Evolutionary conservation across 768 basidiomycete genomes (phyloP).

Genomic region (Albatrellus ellisii): DNA sequence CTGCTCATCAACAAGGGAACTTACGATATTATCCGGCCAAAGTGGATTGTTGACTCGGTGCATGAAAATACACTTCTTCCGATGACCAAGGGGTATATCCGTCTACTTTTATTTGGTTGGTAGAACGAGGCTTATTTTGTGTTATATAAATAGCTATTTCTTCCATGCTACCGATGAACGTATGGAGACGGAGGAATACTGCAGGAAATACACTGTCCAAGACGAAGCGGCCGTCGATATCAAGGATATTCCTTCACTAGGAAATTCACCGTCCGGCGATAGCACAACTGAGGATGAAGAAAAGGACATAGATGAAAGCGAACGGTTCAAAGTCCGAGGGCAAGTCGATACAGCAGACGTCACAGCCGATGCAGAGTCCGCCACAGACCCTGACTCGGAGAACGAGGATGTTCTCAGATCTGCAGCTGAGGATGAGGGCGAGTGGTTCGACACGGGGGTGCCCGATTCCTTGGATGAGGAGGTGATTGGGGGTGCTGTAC

Average conservation of each 20-base stretch:
- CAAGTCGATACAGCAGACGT: slow-evolving; percentile 18
- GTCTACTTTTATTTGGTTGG: background rate
- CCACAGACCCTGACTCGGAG: slow-evolving; percentile 56
- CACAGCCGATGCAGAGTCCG: slow-evolving; percentile 30
- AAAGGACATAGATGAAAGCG: slow-evolving; percentile 10
- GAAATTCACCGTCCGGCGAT: background rate
- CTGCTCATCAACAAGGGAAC: slow-evolving; percentile 55
- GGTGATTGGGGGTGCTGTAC: slow-evolving; percentile 4
- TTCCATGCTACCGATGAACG: slow-evolving; percentile 55
- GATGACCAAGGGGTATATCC: slow-evolving; percentile 48
- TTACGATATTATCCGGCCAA: slow-evolving; percentile 63
- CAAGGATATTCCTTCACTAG: slow-evolving; percentile 9
- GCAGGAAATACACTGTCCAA: slow-evolving; percentile 10
- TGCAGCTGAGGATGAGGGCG: slow-evolving; percentile 23
- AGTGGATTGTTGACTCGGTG: slow-evolving; percentile 79
- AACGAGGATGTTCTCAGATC: slow-evolving; percentile 39
- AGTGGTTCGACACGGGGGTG: slow-evolving; percentile 23
- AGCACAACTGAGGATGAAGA: slow-evolving; percentile 6
- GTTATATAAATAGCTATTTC: slow-evolving; percentile 43
- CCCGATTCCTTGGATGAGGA: slow-evolving; percentile 3
- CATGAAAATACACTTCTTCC: slow-evolving; percentile 40
- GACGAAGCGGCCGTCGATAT: slow-evolving; percentile 26
- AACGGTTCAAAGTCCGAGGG: slow-evolving; percentile 15
- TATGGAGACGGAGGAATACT: slow-evolving; percentile 37
- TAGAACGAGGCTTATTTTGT: background rate